Evolutionary conservation across 1,139 yeast genomes (phyloP), one percentile per base, ranked within the genome.

Genomic region (Zhuliangozyma parablackwelliae): DNA sequence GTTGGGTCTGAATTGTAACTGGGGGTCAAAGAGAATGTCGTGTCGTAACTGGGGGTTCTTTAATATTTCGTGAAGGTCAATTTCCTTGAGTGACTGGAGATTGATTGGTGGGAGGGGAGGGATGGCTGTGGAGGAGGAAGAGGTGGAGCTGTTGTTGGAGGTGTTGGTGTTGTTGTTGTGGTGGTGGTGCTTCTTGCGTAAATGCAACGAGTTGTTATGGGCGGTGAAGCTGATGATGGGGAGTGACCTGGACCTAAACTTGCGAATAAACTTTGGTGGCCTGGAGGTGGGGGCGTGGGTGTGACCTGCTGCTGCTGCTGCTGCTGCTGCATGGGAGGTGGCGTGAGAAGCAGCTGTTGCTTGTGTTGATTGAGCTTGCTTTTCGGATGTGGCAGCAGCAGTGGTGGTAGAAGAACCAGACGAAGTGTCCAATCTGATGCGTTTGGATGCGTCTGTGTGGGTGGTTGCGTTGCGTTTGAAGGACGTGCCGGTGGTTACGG

Each of bases 1-100:
- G 57, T 90, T 86, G 30, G 97, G 96, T 50, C 96, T 74, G 59
- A 89, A 89, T 65, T 89, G 96, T 42, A 90, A 71, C 55, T 86
- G 88, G 12, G 97, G 95, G 62, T 90, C 97, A 56, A 90, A 90
- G 23, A 88, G 72, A 41, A 90, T 87, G 56, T 90, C 97, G 57
- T 90, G 97, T 45, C 97, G 77, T 41, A 90, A 69, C 59, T 88
- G 96, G 7, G 96, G 96, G 60, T 90, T 90, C 56, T 86, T 86
- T 51, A 90, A 72, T 39, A 92, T 89, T 54, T 89, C 96, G 45
- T 85, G 87, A 37, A 90, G 65, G 54, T 90, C 97, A 42, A 90
- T 86, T 57, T 89, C 96, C 49, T 83, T 79, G 49, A 90, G 70
- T 30, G 89, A 80, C 53, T 84, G 92, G 39, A 87, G 66, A 57